Evolutionary conservation across 345 rosid species (phyloP).

Genomic region (Camelina hispida): DNA sequence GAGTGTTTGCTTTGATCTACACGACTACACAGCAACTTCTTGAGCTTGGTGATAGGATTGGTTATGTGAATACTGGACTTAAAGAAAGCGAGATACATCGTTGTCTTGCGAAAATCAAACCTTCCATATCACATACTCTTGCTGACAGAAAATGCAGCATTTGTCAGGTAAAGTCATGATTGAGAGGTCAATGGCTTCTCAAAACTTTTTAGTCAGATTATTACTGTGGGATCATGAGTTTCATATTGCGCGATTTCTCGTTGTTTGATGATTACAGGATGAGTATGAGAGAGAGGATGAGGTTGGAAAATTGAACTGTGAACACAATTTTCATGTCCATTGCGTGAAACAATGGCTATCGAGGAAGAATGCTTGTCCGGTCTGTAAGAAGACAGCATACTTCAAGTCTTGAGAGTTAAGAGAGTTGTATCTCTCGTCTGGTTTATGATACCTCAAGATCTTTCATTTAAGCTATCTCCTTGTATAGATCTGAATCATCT

Average conservation of each 20-base stretch:
- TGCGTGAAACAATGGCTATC: slow-evolving; percentile 90
- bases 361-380: slow-evolving; percentile 82
- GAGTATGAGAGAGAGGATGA: slow-evolving; percentile 73
- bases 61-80: slow-evolving; percentile 80
- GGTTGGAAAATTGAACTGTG: slow-evolving; percentile 74
- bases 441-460: slow-evolving; percentile 28
- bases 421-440: background rate
- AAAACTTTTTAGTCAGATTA: background rate
- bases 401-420: slow-evolving; percentile 52
- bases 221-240: background rate
- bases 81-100: slow-evolving; percentile 72
- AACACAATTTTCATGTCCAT: slow-evolving; percentile 74
- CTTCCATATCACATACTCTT: slow-evolving; percentile 46
- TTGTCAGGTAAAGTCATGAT: slow-evolving; percentile 66
- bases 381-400: slow-evolving; percentile 72
- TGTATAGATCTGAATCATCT: slow-evolving; percentile 24
- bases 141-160: slow-evolving; percentile 80
- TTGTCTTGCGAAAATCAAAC: slow-evolving; percentile 70
- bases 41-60: slow-evolving; percentile 90
- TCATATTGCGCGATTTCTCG: background rate
- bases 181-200: background rate
- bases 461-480: slow-evolving; percentile 14
- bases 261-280: slow-evolving; percentile 55
- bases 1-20: slow-evolving; percentile 25
- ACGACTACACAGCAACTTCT: slow-evolving; percentile 75